phyloP scores from a whole-genome alignment of 2,329 filamentous ascomycete species.

The Nemania bipapillata region DNA sequence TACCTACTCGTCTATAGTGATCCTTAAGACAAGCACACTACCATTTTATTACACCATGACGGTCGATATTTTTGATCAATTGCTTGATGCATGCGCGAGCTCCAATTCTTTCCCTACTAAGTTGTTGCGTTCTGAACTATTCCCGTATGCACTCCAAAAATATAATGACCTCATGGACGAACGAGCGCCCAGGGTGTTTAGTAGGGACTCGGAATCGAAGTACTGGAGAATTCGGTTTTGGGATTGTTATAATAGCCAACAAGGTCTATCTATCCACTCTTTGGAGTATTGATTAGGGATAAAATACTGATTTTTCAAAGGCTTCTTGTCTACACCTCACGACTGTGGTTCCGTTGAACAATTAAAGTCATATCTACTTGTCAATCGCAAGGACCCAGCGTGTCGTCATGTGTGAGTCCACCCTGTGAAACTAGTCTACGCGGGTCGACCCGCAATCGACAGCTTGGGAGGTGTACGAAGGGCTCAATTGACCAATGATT shows the following conservation, averaged over 20 bases:
- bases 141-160: neutral
- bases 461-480: neutral
- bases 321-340: neutral
- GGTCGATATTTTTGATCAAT: neutral
- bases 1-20: no score
- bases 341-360: neutral
- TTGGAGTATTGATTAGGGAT: no score
- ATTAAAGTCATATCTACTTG: neutral
- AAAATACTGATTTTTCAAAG: neutral
- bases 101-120: conserved; percentile 18
- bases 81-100: conserved; percentile 12
- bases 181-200: conserved; percentile 6
- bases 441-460: neutral
- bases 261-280: neutral
- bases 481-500: neutral
- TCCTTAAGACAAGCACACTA: neutral
- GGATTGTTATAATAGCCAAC: neutral
- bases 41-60: neutral
- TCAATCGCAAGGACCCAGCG: conserved; percentile 1
- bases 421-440: neutral
- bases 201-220: neutral
- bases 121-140: neutral
- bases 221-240: conserved; percentile 18
- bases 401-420: conserved; percentile 22
- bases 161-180: conserved; percentile 15